Evolutionary conservation across 352 stramenopile genomes (phyloP), one percentile per base, ranked within the genome.

Genomic region (Phytophthora cryptogea): DNA sequence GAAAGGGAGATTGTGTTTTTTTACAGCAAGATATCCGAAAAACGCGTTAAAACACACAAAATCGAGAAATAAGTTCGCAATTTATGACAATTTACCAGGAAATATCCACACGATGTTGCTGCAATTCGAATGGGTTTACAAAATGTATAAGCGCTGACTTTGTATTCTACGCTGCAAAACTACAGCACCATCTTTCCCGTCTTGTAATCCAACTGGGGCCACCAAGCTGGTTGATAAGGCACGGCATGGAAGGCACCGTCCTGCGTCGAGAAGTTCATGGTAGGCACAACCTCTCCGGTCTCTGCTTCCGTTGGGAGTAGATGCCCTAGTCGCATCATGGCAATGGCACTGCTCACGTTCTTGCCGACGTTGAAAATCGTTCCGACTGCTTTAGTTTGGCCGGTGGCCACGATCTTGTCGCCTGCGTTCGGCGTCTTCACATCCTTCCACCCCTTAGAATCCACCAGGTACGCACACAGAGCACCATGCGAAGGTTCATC

Each of bases 241-340:
- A 94, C 63, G 11, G 72, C 84, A 30, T 86, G 66, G 58, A 90
- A 92, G 3, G 68, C 64, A 40, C 83, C 85, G 32, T 93, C 80
- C 5, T 74, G 62, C 2, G 83, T 92, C 37, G 70, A 72, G 40
- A 93, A 93, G 33, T 82, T 58, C 70, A 88, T 87, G 20, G 50
- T 42, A 1, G 75, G 77, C 35, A 63, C 35, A 37, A 58, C 66
- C 26, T 69, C 56, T 10, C 67, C 64, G 11, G 23, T 41, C 7
- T 73, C 77, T 5, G 68, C 68, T 13, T 80, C 70, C 30, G 78
- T 79, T 8, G 74, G 68, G 17, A 86, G 48, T 28, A 95, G 53
- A 42, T 88, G 69, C 43, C 86, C 82, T 3, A 95, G 66, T 23
- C 86, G 83, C 70, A 95, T 86, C 83, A 95, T 95, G 9, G 78